Evolutionary conservation across 2,329 filamentous ascomycete genomes (phyloP), one percentile per base, ranked within the genome.

Genomic region (Beauveria australis): DNA sequence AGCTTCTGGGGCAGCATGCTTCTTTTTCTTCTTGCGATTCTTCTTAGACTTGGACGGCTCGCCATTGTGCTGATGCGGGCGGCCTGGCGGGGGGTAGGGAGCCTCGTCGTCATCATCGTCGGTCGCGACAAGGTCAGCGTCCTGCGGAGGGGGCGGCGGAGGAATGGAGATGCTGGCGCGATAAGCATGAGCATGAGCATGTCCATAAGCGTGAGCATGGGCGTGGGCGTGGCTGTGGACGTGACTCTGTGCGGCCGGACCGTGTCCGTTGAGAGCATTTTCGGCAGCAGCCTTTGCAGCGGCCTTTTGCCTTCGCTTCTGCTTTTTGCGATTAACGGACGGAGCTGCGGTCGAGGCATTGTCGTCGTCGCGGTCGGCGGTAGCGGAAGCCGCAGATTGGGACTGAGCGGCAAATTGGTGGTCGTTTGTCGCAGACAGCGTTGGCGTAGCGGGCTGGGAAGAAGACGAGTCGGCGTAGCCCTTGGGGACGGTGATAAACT

Each of bases 221-320:
- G 54, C n/a, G 10, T 53, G 48, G 24, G 33, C 37, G 46, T 47
- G 30, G 30, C 18, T n/a, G 22, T 28, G 47, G 47, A 33, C 46
- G 26, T 48, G 58, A 12, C 30, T 19, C 12, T 37, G 49, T 30
- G 61, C 41, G 37, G 53, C 33, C 5, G 51, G 47, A 16, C 28
- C 41, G 46, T 61, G 60, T 9, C 60, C 60, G 53, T 59, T 59
- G 51, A 43, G 30, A 22, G 24, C 51, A 37, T 67, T 64, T 59
- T 75, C 73, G 5, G 76, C 76, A 47, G 78, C 84, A 33, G 83
- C 83, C 70, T 88, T 84, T 63, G 87, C 88, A 37, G 90, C 89
- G 40, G 89, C 89, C 75, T 97, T 97, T 71, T 90, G 88, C 66
- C 92, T 85, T 67, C 92, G 86, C 80, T 96, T 97, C 74, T 94